Percentiles rank a stretch among this genome's conserved stretches.
phyloP scores from a whole-genome alignment of 768 basidiomycete species.

The Pisolithus sp. region DNA sequence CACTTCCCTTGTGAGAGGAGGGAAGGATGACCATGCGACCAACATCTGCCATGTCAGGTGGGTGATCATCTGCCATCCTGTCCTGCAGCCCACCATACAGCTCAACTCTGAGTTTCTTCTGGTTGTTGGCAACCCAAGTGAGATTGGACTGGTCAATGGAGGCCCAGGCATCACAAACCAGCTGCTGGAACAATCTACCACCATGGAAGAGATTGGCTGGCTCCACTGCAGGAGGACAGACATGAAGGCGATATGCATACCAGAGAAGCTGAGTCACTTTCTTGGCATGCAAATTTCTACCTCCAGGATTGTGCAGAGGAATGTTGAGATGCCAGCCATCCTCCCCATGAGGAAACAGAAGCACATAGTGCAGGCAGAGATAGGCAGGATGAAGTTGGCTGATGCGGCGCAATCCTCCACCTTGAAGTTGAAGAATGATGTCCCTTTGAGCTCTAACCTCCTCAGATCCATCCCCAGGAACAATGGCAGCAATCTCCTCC shows the following conservation, averaged over 20 bases:
- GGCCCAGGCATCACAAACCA: constrained; percentile 41
- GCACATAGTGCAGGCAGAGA: constrained; percentile 32
- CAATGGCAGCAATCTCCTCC: constrained; percentile 34
- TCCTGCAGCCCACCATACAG: constrained; percentile 32
- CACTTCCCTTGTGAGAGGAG: constrained; percentile 35
- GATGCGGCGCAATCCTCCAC: constrained; percentile 25
- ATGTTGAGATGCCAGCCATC: constrained; percentile 29
- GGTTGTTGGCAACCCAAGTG: constrained; percentile 28
- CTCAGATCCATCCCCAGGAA: constrained; percentile 24
- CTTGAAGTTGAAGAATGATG: constrained; percentile 25
- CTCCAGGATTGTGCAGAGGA: background rate
- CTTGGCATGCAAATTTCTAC: background rate
- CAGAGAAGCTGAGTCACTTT: background rate
- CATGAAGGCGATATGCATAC: background rate
- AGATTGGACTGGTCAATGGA: constrained; percentile 36
- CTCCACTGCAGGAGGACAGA: constrained; percentile 4
- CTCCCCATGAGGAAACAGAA: constrained; percentile 36
- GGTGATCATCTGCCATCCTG: constrained; percentile 16
- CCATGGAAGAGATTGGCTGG: constrained; percentile 27
- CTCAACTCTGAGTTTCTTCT: constrained; percentile 28
- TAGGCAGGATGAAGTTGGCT: constrained; percentile 30
- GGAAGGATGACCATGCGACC: constrained; percentile 30
- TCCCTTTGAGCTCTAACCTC: constrained; percentile 18
- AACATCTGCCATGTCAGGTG: background rate
- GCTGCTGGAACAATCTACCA: constrained; percentile 35